A percentile compares a stretch with the other conserved stretches of the same genome.
These are phyloP conservation scores for Mycena haematopus DNA, from an alignment of 768 basidiomycete species.

Conservation along the genomic window DNA sequence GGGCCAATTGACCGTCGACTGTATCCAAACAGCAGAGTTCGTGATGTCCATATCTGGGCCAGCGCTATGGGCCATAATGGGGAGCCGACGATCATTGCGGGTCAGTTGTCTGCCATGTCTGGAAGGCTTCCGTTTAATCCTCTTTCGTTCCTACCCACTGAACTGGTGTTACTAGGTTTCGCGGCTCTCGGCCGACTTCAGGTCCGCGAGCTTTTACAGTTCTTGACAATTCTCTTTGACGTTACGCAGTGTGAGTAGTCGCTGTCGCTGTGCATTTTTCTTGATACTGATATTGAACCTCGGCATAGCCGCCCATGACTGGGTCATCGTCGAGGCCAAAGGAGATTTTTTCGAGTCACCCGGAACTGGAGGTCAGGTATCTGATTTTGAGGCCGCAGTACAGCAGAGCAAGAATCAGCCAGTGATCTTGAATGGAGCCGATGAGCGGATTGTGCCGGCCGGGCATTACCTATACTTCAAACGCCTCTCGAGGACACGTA, in stretches of 20 bases:
- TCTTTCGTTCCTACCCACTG: no score
- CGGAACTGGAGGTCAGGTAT: conserved; percentile 2
- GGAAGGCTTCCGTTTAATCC: not conserved
- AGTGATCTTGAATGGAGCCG: not conserved
- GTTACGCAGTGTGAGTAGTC: not conserved
- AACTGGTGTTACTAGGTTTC: conserved; percentile 2
- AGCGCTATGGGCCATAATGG: not conserved
- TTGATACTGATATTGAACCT: not conserved
- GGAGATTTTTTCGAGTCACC: not conserved
- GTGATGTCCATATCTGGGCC: not conserved
- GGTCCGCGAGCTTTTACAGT: conserved; percentile 5
- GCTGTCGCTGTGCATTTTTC: not conserved
- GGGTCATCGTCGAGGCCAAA: conserved; percentile 2
- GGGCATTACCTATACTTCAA: not conserved
- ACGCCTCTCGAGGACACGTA: not conserved
- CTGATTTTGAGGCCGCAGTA: conserved; percentile 3
- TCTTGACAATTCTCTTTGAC: conserved; percentile 5
- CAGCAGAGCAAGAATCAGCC: not conserved
- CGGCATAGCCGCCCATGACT: not conserved
- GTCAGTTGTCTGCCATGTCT: not conserved
- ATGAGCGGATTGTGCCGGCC: not conserved
- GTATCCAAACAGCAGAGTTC: not conserved
- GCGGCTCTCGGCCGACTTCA: conserved; percentile 10
- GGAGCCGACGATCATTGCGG: not conserved
- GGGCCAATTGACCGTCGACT: not conserved